Evolutionary conservation across 2,329 filamentous ascomycete genomes (phyloP).

Genomic region (Pseudocercospora pini-densiflorae): DNA sequence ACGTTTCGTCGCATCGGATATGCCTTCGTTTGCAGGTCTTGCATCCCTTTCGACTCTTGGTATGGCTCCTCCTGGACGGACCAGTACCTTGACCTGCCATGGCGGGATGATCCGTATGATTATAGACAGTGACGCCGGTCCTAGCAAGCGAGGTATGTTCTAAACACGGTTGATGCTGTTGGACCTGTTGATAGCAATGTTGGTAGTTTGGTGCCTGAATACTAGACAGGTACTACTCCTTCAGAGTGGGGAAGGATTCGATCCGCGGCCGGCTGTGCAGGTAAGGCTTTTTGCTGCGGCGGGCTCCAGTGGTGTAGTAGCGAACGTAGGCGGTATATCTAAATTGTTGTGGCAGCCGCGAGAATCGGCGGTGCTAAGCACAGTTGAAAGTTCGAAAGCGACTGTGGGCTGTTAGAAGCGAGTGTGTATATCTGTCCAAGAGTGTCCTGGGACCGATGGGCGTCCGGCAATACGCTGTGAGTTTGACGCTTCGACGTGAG

Average conservation of each 20-base stretch:
- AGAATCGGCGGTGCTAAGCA: background rate
- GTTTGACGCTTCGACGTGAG: background rate
- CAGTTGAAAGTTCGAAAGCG: conserved; percentile 12
- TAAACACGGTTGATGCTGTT: background rate
- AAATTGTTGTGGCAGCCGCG: background rate
- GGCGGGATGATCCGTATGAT: conserved; percentile 11
- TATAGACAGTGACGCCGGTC: background rate
- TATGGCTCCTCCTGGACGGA: conserved; percentile 89
- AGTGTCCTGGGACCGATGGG: conserved; percentile 17
- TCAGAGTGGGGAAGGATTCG: conserved; percentile 7
- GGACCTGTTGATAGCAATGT: background rate
- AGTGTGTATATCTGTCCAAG: conserved; percentile 13
- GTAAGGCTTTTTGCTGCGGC: conserved; percentile 1
- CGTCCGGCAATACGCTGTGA: background rate
- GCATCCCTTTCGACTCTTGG: conserved; percentile 98
- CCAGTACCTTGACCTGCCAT: conserved; percentile 97
- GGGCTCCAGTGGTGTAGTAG: conserved; percentile 1
- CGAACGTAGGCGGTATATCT: conserved; percentile 1
- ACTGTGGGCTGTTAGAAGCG: conserved; percentile 13
- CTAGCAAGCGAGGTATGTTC: conserved; percentile 1
- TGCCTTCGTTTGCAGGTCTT: conserved; percentile 97
- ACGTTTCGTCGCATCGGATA: conserved; percentile 96
- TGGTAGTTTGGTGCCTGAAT: conserved; percentile 5
- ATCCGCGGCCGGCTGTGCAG: conserved; percentile 5
- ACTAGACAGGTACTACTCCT: conserved; percentile 2